Evolutionary conservation across 441 rosid species (phyloP), one percentile per base, ranked within the genome.

Genomic region (Arabidopsis hybrid): DNA sequence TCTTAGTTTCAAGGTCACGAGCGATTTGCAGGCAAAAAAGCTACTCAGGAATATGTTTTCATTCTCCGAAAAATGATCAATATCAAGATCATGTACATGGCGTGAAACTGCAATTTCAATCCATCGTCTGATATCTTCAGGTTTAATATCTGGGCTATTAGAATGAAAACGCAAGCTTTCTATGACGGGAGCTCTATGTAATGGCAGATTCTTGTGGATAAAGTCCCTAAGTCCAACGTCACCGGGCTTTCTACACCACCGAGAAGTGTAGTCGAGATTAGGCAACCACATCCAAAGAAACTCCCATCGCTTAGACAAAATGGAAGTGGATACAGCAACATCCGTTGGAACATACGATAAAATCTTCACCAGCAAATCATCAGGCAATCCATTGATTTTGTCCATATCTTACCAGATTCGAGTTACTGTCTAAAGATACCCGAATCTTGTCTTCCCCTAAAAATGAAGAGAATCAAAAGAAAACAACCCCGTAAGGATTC

Each of bases 281-380:
- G 60, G 43, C 51, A 50, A 39, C 59, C 6, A 60, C 75, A 71
- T 49, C 67, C 67, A 71, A 49, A 65, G 40, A 49, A 49, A 49
- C 46, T 65, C 6, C 69, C 58, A 65, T 0, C 14, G 58, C 10
- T 65, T 65, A 4, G 69, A 26, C 34, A 52, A 21, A 11, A 52
- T 52, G 57, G 14, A 10, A 4, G 34, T 51, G 60, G 75, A 60
- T 1, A 29, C 60, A 39, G 34, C 43, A 38, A 10, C 34, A 45
- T 71, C 38, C 6, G 75, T 71, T n/a, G 75, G 67, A 71, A 49
- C 7, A 49, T 26, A 60, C 1, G 51, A n/a, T 38, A 71, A 3
- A 49, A 71, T 60, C 40, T 56, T 60, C 13, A 29, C 35, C 53
- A 61, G 26, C 26, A 61, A 4, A 0, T 50, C 68, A 71, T 39